phyloP scores from a whole-genome alignment of 176 grass and related monocot species.

The Triticum aestivum region IWGSC_CS_RefSeq_v2.1 NC_057800.1:581665301-581665800 shows the following conservation, averaged over 20 bases:
- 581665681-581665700: not conserved
- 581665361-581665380: slow-evolving; percentile 74
- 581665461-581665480: slow-evolving; percentile 82
- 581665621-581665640: not conserved
- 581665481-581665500: slow-evolving; percentile 95
- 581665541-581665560: slow-evolving; percentile 35
- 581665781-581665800: not conserved
- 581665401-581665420: slow-evolving; percentile 69
- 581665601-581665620: not conserved
- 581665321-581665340: slow-evolving; percentile 19
- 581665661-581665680: not conserved
- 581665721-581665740: not conserved
- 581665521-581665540: slow-evolving; percentile 73
- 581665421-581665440: slow-evolving; percentile 73
- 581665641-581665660: not conserved
- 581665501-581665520: slow-evolving; percentile 96
- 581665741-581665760: not conserved
- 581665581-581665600: not conserved
- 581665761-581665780: not conserved
- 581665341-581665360: slow-evolving; percentile 39
- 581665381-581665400: slow-evolving; percentile 86
- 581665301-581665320: slow-evolving; percentile 24
- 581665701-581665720: not conserved
- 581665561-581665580: too few relatives aligned
- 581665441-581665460: slow-evolving; percentile 82